Percentiles rank a stretch among this genome's conserved stretches.
phyloP scores from a whole-genome alignment of 257 asterid species.

The Eustoma russellianum region DNA sequence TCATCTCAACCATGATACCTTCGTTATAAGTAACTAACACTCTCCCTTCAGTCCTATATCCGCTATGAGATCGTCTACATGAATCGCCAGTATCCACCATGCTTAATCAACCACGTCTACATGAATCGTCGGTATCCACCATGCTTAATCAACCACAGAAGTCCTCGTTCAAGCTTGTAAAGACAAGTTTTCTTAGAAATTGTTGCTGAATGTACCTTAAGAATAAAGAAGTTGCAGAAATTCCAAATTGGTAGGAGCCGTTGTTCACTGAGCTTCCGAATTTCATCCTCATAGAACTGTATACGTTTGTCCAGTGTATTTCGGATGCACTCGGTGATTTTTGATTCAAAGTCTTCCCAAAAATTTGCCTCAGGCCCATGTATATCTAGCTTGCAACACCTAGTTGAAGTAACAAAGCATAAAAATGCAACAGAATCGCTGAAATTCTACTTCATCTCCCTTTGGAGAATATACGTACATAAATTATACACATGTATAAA shows the following conservation, averaged over 20 bases:
- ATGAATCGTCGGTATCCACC: no score
- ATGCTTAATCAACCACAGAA: no score
- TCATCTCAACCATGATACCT: no score
- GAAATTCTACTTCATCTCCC: no score
- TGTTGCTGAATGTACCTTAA: constrained; percentile 42
- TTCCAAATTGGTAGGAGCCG: constrained; percentile 96
- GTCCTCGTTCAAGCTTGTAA: not conserved
- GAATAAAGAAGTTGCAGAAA: constrained; percentile 90
- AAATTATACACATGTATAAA: not conserved
- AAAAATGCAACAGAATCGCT: no score
- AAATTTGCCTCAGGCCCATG: constrained; percentile 79
- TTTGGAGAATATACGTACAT: no score
- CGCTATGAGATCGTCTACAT: no score
- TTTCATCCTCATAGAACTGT: constrained; percentile 96
- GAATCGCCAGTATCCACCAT: no score
- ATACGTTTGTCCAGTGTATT: constrained; percentile 89
- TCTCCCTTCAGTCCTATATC: no score
- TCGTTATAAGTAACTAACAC: no score
- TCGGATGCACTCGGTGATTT: constrained; percentile 77
- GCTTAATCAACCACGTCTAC: no score
- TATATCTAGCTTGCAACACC: constrained; percentile 94
- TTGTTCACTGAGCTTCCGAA: constrained; percentile 96
- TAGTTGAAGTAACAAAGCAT: constrained; percentile 22
- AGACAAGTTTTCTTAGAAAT: not conserved
- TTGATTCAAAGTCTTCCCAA: constrained; percentile 91